phyloP scores from a whole-genome alignment of 2,329 filamentous ascomycete species.

The Basipetospora chlamydospora region DNA sequence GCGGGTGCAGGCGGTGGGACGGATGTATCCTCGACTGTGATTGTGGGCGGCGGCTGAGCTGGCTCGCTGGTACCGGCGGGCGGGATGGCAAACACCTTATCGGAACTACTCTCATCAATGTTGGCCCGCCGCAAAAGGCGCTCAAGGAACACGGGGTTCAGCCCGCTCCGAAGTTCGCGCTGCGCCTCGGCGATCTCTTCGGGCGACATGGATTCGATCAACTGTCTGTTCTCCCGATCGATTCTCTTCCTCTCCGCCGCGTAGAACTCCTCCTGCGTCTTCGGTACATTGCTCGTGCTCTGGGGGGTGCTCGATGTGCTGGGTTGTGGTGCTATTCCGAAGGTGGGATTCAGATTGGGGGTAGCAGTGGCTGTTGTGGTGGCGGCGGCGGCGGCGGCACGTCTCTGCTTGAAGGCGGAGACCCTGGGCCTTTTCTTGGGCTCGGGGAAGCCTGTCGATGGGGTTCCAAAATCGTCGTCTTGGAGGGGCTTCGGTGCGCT shows the following conservation, averaged over 20 bases:
- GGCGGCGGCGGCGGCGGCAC: constrained; percentile 15
- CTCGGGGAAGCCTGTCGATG: constrained; percentile 65
- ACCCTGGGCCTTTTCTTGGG: constrained; percentile 62
- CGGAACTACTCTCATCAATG: constrained; percentile 64
- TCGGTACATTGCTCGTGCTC: constrained; percentile 7
- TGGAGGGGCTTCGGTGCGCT: constrained; percentile 42
- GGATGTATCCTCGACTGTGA: constrained; percentile 20
- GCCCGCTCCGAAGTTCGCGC: constrained; percentile 60
- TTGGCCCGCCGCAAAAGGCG: constrained; percentile 62
- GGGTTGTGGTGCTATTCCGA: neutral
- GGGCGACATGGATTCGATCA: constrained; percentile 62
- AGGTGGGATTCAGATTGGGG: constrained; percentile 5
- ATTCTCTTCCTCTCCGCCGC: constrained; percentile 40
- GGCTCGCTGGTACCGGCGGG: constrained; percentile 8
- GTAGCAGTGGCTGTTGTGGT: constrained; percentile 12
- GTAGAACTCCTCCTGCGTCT: constrained; percentile 9
- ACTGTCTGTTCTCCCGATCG: constrained; percentile 65
- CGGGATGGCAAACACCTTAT: constrained; percentile 27
- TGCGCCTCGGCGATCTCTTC: constrained; percentile 71
- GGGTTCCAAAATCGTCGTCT: constrained; percentile 37
- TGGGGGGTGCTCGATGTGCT: too few species aligned
- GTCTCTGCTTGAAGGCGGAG: constrained; percentile 68
- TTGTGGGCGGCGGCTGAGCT: constrained; percentile 10
- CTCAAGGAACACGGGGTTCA: constrained; percentile 65
- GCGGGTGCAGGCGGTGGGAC: constrained; percentile 6